Percentiles rank a stretch among this genome's conserved stretches.
Evolutionary conservation across 345 rosid genomes (phyloP).

Genomic region (Angophora floribunda): DNA sequence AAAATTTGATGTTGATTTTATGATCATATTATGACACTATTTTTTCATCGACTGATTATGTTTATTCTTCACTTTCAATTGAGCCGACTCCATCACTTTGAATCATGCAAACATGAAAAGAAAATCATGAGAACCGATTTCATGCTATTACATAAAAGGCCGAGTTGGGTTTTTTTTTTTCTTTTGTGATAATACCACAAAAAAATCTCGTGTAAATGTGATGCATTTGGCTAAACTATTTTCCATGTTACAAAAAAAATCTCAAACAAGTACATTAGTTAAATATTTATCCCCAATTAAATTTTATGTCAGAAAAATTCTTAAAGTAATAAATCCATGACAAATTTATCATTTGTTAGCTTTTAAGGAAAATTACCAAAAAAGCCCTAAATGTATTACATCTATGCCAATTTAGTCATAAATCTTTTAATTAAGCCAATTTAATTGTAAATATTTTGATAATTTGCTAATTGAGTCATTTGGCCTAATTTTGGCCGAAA

Average conservation of each 20-base stretch:
- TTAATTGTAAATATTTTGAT: rapidly evolving
- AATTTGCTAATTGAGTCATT: background rate
- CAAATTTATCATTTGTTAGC: background rate
- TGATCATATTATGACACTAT: background rate
- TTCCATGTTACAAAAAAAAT: background rate
- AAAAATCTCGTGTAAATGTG: background rate
- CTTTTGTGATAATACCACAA: background rate
- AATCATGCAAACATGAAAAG: background rate
- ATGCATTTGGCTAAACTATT: background rate
- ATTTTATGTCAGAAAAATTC: background rate
- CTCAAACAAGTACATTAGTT: rapidly evolving
- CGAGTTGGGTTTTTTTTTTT: background rate
- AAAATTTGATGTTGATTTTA: background rate
- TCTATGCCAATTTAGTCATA: rapidly evolving
- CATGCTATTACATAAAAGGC: background rate
- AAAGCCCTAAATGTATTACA: too few species aligned
- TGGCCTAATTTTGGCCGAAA: rapidly evolving
- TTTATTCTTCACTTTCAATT: background rate
- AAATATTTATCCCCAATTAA: background rate
- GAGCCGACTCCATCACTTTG: background rate
- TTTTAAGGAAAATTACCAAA: background rate
- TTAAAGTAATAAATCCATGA: rapidly evolving
- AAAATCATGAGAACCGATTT: background rate
- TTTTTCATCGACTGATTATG: background rate
- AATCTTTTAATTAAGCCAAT: rapidly evolving